Percentiles rank a stretch among this genome's conserved stretches.
These are phyloP conservation scores for Anthoceros angustus DNA, from an alignment of 225 moss, liverwort and hornwort genomes.

Conservation along the genomic window DNA sequence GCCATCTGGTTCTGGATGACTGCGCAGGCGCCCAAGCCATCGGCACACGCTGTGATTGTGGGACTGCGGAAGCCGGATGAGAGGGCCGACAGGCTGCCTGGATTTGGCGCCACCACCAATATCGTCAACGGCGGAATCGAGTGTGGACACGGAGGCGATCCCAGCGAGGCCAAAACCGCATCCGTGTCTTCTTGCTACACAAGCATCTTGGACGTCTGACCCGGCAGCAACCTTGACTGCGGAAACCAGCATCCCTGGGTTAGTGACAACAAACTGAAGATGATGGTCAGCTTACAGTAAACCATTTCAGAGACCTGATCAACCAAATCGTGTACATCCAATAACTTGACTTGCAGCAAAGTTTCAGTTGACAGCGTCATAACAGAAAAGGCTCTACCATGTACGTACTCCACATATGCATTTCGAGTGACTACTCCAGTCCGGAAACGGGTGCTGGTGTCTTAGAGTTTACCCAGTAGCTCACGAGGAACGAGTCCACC, in stretches of 20 bases:
- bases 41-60: background rate
- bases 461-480: conserved; percentile 22
- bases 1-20: conserved; percentile 10
- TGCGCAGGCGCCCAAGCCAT: background rate
- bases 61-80: background rate
- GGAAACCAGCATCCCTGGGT: background rate
- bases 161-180: background rate
- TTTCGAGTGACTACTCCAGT: conserved; percentile 1
- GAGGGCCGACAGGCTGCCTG: background rate
- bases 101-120: background rate
- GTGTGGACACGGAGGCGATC: background rate
- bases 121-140: background rate
- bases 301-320: too few species aligned
- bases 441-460: background rate
- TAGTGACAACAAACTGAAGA: too few species aligned
- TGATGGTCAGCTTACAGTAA: too few species aligned
- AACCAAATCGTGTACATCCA: too few species aligned
- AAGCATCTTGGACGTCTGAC: background rate
- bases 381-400: background rate
- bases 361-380: background rate
- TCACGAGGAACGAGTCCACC: conserved; percentile 34
- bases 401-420: background rate
- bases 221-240: background rate
- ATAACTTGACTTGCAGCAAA: too few species aligned
- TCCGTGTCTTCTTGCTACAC: background rate